phyloP scores from a whole-genome alignment of 768 basidiomycete species.

The Psilocybe cubensis region DNA sequence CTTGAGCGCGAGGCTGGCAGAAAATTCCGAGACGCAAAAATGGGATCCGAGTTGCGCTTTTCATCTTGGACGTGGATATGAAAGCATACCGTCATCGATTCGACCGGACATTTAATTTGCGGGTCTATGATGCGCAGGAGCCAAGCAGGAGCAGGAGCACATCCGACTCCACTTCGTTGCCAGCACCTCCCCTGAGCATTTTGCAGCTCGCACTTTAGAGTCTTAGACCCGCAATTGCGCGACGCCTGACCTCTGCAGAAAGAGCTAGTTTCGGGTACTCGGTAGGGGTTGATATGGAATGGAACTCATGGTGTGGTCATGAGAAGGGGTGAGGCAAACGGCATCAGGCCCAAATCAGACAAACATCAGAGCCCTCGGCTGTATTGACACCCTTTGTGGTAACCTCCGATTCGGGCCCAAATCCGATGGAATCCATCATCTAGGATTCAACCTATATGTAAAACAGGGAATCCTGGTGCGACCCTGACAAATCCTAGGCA shows the following conservation, averaged over 20 bases:
- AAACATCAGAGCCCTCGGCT: conserved; percentile 20
- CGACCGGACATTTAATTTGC: conserved; percentile 11
- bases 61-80: not conserved
- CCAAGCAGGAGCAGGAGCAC: not conserved
- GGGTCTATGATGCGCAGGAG: not conserved
- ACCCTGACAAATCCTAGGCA: conserved; percentile 2
- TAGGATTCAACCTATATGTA: conserved; percentile 2
- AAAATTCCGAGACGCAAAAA: not conserved
- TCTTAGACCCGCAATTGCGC: not conserved
- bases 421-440: conserved; percentile 20
- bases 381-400: conserved; percentile 10
- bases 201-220: not conserved
- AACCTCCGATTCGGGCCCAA: too few relatives aligned
- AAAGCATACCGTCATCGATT: not conserved
- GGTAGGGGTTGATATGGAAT: conserved; percentile 5
- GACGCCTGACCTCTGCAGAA: not conserved
- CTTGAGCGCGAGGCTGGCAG: too few relatives aligned
- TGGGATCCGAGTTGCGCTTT: not conserved
- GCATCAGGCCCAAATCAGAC: not conserved
- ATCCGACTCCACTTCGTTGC: not conserved
- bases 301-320: conserved; percentile 23
- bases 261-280: not conserved
- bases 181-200: not conserved
- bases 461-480: conserved; percentile 8
- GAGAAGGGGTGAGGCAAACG: conserved; percentile 13